Base-by-base conservation (phyloP, 1,139 yeast genomes). In the Pichia cactophila region DNA sequence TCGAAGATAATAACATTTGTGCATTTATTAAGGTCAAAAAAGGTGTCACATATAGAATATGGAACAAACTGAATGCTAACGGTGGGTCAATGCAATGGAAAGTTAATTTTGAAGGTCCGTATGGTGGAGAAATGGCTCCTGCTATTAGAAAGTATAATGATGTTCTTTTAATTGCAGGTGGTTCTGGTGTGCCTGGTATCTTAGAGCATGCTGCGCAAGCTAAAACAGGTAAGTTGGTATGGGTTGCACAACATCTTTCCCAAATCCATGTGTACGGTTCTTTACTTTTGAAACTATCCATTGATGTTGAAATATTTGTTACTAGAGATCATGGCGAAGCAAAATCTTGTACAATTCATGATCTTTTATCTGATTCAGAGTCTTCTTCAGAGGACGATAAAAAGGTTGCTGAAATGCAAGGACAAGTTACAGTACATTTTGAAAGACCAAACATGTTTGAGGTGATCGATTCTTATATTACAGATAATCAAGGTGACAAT, bases 171-270 rank as follows among this genome's bases (percentile, higher is more conserved):
- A 58, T 84, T 48, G 80, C 83, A 1, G 86, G 89, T 54, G 90
- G 90, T 43, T 79, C 81, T 50, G 95, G 94, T 55, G 73, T 84
- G 53, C 86, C 94, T 3, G 84, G 85, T 33, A 48, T 54, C 33
- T 70, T 65, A 50, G 67, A 69, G 42, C 75, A 23, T 56, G 71
- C 71, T 4, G 57, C 62, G 37, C 64, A 66, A 43, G 59, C 44
- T 6, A 20, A 48, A 2, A 20, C 28, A 2, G 50, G 48, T 28
- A 43, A 38, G 29, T 41, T 55, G n/a, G 36, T 55, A n/a, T 56
- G 54, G 56, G 41, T 57, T 31, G 43, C 48, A 2, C 51, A 39
- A 39, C 44, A 39, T 10, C 23, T 50, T 12, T 14, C 44, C 2
- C 38, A 38, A 3, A 45, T 51, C 23, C 46, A 40, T 12, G 46